A percentile compares a stretch with the other conserved stretches of the same genome.
Conservation (phyloP, 352 stramenopile genomes). For the Phytophthora tubulina region DNA sequence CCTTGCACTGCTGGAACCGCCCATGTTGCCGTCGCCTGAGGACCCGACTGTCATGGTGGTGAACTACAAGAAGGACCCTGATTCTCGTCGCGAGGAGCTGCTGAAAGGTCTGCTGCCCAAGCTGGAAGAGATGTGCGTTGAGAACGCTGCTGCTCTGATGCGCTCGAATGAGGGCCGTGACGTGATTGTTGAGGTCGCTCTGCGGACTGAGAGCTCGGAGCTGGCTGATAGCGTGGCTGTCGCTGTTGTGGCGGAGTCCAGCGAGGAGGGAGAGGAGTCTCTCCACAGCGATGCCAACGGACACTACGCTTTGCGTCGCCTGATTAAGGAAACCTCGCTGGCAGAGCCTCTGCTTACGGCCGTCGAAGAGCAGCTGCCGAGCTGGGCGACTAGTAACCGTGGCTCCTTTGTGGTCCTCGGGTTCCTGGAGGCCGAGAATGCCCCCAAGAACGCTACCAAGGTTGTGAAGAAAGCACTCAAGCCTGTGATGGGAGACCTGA, state of each 20-base stretch:
- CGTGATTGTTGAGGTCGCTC: conserved; percentile 84
- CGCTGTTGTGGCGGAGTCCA: conserved; percentile 52
- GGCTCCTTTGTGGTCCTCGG: conserved; percentile 87
- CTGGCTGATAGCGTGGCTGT: conserved; percentile 58
- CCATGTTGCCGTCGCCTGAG: conserved; percentile 75
- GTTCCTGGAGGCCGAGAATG: conserved; percentile 80
- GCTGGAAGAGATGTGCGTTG: conserved; percentile 80
- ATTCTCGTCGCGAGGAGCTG: conserved; percentile 77
- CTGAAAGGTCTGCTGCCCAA: conserved; percentile 83
- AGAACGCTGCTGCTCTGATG: conserved; percentile 69
- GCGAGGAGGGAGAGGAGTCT: conserved; percentile 52
- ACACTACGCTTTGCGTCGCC: conserved; percentile 73
- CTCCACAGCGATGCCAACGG: conserved; percentile 80
- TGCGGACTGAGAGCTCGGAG: conserved; percentile 63
- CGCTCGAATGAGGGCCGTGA: conserved; percentile 85
- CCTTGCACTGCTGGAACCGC: conserved; percentile 72
- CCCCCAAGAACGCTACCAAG: conserved; percentile 54
- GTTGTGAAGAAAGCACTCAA: conserved; percentile 75
- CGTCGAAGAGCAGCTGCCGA: conserved; percentile 50
- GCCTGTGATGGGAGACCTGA: conserved; percentile 59
- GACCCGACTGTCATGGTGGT: conserved; percentile 68
- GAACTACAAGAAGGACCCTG: conserved; percentile 92
- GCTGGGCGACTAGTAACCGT: conserved; percentile 78
- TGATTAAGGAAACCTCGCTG: conserved; percentile 82
- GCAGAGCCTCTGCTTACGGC: conserved; percentile 64